Conservation (phyloP, 768 basidiomycete species). For the Xanthoconium stramineum region DNA sequence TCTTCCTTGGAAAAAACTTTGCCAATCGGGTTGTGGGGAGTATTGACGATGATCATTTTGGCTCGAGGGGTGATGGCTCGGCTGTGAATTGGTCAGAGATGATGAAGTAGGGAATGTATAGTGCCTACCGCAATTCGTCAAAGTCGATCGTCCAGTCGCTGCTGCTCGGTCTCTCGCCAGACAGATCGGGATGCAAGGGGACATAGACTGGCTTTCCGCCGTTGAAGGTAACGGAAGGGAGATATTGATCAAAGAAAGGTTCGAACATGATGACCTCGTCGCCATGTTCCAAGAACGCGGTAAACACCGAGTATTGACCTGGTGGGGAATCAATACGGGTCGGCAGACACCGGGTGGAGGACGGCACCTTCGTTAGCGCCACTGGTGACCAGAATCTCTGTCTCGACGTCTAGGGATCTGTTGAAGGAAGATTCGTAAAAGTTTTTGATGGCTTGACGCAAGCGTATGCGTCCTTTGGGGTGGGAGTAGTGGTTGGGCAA, state of each 20-base stretch:
- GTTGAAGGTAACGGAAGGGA: conserved; percentile 91
- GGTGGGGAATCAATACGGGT: conserved; percentile 1
- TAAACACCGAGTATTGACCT: conserved; percentile 91
- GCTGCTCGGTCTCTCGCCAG: conserved; percentile 48
- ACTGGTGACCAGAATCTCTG: conserved; percentile 90
- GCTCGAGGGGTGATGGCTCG: conserved; percentile 83
- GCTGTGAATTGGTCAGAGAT: conserved; percentile 35
- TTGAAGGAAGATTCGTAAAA: conserved; percentile 70
- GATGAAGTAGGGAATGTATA: not conserved
- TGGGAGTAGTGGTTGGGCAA: conserved; percentile 86
- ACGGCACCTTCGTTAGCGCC: conserved; percentile 91
- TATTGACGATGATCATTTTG: conserved; percentile 95
- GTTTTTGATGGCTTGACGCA: conserved; percentile 82
- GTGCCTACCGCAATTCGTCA: conserved; percentile 72
- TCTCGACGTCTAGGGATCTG: conserved; percentile 75
- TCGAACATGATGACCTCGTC: conserved; percentile 99
- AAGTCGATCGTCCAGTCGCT: conserved; percentile 89
- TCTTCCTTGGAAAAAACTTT: conserved; percentile 90
- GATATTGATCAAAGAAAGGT: conserved; percentile 96
- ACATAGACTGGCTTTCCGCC: conserved; percentile 92
- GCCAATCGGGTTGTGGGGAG: conserved; percentile 97
- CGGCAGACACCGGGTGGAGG: not conserved
- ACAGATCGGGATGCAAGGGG: conserved; percentile 84
- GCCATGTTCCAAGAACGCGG: conserved; percentile 85
- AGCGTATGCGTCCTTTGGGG: conserved; percentile 81